Base-by-base conservation (phyloP, 2,329 filamentous ascomycete genomes). In the Cladosporium sp. region DNA sequence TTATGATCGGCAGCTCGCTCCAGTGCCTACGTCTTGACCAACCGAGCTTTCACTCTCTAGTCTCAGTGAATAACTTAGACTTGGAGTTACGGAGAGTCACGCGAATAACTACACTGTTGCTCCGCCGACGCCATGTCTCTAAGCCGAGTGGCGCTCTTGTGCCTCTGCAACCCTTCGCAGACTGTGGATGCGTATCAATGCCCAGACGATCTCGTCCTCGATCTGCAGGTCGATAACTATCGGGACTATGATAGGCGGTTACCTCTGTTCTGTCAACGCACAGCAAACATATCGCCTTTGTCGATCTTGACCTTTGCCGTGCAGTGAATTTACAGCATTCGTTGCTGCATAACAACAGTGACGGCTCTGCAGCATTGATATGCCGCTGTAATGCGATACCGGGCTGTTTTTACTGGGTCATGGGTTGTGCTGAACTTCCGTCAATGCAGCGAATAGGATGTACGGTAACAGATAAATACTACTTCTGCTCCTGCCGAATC, bases 71-170 rank as follows among this genome's bases (percentile, higher is more conserved):
- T 2, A 3, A 11, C 28, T 32, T 14, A 4, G 5, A 24, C 18
- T 5, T 4, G 57, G 18, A 21, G 52, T 55, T 15, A 21, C 18
- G 28, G 3, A 38, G 18, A 21, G 52, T 55, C 18, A 21, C 18
- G 28, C 18, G 18, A 34, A 7, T n/a, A 21, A 12, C 14, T 30
- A n/a, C 15, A n/a, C 7, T 34, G 52, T 55, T 55, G 10, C 52
- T 34, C 10, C 18, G 28, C 28, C 52, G 52, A 34, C 52, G 52
- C 52, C 30, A 55, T 55, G 32, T 34, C 52, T 34, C 8, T n/a
- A 55, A 34, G 52, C 52, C 28, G 28, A 55, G 52, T 30, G 52
- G 52, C 52, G 26, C 28, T 55, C 14, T 34, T 55, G 52, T 55
- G 30, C 15, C 52, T 34, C 18, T n/a, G 26, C 14, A 21, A 30